Evolutionary conservation across 768 basidiomycete species (phyloP).

Genomic region (Rhodocollybia butyracea): DNA sequence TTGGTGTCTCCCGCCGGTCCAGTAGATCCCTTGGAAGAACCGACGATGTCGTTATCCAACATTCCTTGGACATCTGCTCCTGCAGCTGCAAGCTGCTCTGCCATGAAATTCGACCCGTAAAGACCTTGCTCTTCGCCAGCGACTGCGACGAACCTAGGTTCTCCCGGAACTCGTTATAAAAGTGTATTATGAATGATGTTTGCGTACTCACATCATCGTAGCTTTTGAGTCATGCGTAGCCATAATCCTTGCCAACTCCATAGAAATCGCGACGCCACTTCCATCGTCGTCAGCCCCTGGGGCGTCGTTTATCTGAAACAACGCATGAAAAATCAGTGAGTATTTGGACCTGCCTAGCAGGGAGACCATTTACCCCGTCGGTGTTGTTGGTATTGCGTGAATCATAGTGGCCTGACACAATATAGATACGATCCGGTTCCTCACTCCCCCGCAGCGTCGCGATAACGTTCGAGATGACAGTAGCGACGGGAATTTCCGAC

Average conservation of each 20-base stretch:
- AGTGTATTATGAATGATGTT: too few species aligned
- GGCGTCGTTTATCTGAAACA: slow-evolving; percentile 38
- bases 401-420: slow-evolving; percentile 56
- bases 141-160: slow-evolving; percentile 49
- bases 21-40: slow-evolving; percentile 34
- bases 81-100: slow-evolving; percentile 35
- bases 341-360: neutral
- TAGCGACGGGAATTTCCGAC: slow-evolving; percentile 34
- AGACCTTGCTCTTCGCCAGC: slow-evolving; percentile 53
- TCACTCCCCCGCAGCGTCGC: slow-evolving; percentile 46
- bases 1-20: slow-evolving; percentile 39
- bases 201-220: slow-evolving; percentile 52
- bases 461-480: slow-evolving; percentile 48
- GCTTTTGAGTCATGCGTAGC: slow-evolving; percentile 43
- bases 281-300: slow-evolving; percentile 55
- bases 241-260: slow-evolving; percentile 51
- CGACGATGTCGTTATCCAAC: slow-evolving; percentile 58
- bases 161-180: too few species aligned
- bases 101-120: slow-evolving; percentile 46
- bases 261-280: slow-evolving; percentile 51
- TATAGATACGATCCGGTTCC: slow-evolving; percentile 48
- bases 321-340: too few species aligned
- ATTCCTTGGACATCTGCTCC: slow-evolving; percentile 53
- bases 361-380: slow-evolving; percentile 3
- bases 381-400: slow-evolving; percentile 36